A percentile compares a stretch with the other conserved stretches of the same genome.
phyloP scores from a whole-genome alignment of 768 basidiomycete genomes.

The Kwoniella europaea region DNA sequence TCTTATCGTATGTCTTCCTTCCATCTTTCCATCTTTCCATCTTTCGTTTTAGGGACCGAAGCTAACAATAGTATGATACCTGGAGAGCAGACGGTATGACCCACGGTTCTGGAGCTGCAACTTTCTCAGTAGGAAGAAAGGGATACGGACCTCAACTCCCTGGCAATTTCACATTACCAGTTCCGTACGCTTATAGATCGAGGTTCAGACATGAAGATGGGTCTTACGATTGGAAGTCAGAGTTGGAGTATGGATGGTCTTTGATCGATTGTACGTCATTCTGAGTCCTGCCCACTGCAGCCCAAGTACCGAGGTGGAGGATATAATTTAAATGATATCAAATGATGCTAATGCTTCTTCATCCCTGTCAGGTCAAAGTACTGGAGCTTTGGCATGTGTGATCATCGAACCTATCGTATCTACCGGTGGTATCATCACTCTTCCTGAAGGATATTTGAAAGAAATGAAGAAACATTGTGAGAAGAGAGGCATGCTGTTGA shows the following conservation, averaged over 20 bases:
- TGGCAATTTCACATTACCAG: constrained; percentile 32
- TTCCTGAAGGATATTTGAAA: constrained; percentile 43
- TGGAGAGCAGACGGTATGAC: constrained; percentile 31
- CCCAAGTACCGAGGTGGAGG: too few species aligned
- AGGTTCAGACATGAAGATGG: constrained; percentile 40
- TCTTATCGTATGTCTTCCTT: constrained; percentile 29
- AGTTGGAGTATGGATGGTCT: constrained; percentile 44
- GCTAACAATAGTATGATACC: neutral
- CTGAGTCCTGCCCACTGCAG: too few species aligned
- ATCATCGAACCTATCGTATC: constrained; percentile 50
- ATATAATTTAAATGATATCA: too few species aligned
- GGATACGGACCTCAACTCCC: constrained; percentile 32
- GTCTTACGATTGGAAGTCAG: constrained; percentile 44
- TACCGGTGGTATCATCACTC: constrained; percentile 44
- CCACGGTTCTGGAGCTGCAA: constrained; percentile 26
- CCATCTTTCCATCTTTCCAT: neutral
- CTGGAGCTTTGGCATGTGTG: constrained; percentile 34
- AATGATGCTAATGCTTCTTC: too few species aligned
- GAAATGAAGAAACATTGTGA: constrained; percentile 42
- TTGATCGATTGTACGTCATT: constrained; percentile 40
- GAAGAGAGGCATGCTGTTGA: constrained; percentile 45
- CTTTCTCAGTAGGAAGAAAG: constrained; percentile 26
- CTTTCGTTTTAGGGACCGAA: neutral
- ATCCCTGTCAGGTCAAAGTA: constrained; percentile 23
- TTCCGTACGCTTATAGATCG: constrained; percentile 37